Conservation (phyloP, 2,329 filamentous ascomycete genomes). For the Pseudovirgaria hyperparasitica region DNA sequence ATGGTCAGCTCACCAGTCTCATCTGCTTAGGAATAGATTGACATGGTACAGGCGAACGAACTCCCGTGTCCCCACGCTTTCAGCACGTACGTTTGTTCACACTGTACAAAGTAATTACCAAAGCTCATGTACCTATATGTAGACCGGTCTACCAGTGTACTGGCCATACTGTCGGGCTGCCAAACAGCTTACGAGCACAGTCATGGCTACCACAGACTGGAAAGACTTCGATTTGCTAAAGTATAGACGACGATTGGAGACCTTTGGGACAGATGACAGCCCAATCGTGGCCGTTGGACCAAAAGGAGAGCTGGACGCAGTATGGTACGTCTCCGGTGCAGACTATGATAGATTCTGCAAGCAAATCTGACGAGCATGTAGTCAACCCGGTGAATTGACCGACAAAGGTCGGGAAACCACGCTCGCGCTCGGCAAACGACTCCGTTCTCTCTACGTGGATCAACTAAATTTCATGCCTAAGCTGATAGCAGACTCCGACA, state of each 20-base stretch:
- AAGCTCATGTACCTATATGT: too few relatives aligned
- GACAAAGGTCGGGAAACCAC: constrained; percentile 38
- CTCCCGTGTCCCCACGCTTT: constrained; percentile 79
- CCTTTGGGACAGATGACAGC: constrained; percentile 53
- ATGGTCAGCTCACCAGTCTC: constrained; percentile 15
- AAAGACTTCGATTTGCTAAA: constrained; percentile 45
- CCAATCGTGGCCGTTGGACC: constrained; percentile 58
- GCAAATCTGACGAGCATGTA: constrained; percentile 6
- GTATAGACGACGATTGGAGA: constrained; percentile 66
- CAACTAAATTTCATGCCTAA: constrained; percentile 36
- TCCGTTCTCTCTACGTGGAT: constrained; percentile 37
- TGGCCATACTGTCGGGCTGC: constrained; percentile 89
- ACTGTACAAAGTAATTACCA: neutral
- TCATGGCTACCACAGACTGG: constrained; percentile 40
- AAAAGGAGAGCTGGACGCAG: constrained; percentile 56
- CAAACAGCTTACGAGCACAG: constrained; percentile 52
- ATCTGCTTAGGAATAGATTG: constrained; percentile 4
- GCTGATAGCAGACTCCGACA: constrained; percentile 27
- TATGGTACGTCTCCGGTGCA: constrained; percentile 51
- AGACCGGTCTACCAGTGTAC: constrained; percentile 30
- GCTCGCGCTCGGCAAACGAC: constrained; percentile 32
- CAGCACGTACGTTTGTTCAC: constrained; percentile 49
- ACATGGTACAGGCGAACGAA: constrained; percentile 49
- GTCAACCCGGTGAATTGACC: constrained; percentile 36
- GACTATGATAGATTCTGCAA: too few relatives aligned